Percentiles rank a stretch among this genome's conserved stretches.
These are phyloP conservation scores for Beauveria bassiana DNA, from an alignment of 2,329 filamentous ascomycete species.

Conservation along the genomic window DNA sequence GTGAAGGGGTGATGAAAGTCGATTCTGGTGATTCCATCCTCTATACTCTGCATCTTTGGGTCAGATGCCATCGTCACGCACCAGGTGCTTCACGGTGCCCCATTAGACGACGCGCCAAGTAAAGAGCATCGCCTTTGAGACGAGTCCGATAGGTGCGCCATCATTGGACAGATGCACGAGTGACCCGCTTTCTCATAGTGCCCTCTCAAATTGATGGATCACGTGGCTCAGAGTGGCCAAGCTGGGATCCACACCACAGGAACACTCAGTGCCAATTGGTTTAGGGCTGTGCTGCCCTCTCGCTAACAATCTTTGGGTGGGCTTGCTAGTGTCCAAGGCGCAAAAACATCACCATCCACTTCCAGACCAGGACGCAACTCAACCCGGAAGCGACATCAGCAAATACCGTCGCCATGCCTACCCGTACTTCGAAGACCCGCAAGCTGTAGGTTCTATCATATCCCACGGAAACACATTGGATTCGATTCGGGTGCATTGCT, in stretches of 20 bases:
- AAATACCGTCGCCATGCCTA: conserved; percentile 57
- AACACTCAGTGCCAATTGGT: conserved; percentile 11
- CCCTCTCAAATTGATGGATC: conserved; percentile 16
- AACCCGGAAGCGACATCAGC: conserved; percentile 37
- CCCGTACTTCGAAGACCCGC: conserved; percentile 66
- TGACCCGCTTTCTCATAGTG: neutral
- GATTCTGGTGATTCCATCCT: conserved; percentile 23
- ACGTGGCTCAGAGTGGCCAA: conserved; percentile 21
- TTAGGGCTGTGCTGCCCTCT: conserved; percentile 38
- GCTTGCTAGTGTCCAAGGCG: conserved; percentile 23
- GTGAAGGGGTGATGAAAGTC: conserved; percentile 83
- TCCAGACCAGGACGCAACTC: conserved; percentile 25
- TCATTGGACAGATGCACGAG: neutral
- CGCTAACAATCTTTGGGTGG: conserved; percentile 28
- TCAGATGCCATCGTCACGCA: conserved; percentile 16
- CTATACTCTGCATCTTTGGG: conserved; percentile 15
- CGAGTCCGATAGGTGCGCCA: neutral
- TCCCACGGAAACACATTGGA: conserved; percentile 7
- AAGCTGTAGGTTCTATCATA: conserved; percentile 54
- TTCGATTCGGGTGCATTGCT: conserved; percentile 3
- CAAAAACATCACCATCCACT: conserved; percentile 32
- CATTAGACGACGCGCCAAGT: conserved; percentile 1
- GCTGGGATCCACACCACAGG: neutral
- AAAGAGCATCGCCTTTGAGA: neutral
- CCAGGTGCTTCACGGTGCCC: neutral